Base-by-base conservation (phyloP, 139 green algal species). In the Chlorokybus atmophyticus region DNA sequence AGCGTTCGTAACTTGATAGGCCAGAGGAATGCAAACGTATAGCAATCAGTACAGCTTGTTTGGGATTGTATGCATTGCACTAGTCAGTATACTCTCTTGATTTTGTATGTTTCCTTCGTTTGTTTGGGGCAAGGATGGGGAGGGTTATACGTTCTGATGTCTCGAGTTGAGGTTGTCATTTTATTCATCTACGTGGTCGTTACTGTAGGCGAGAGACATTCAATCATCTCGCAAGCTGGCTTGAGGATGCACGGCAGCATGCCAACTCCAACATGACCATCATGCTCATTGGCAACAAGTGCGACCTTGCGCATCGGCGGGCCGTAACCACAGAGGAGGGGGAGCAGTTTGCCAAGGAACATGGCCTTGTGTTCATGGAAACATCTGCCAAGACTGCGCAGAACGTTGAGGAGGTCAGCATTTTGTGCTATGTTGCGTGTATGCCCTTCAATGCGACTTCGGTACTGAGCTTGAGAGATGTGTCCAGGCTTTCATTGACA, bases 201-300 rank as follows among this genome's bases (percentile, higher is more conserved):
- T 26, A 6, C 55, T 52, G 32, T 64, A 88, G 87, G 54, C 74
- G 92, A 14, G 92, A 99, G 55, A 98, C 90, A 3, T 97, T 96
- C 74, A 90, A 95, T 63, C 87, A 96, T 61, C 67, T 99, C 29
- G 83, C 90, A 1, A 89, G 75, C 62, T 99, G 92, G 92, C 76
- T 99, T 40, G 92, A 99, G 57, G 92, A 99, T 64, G 93, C 93
- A 4, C 72, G 90, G 38, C 89, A 96, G 75, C 92, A 99, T 63
- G 92, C 92, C 21, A 98, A 98, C 78, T 83, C 86, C 29, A 94
- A 95, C 78, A 98, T 99, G 92, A 98, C 90, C 41, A 96, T 99
- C 70, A 99, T 97, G 92, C 78, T 99, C 23, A 98, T 99, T 32
- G 92, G 92, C 40, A 99, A 99, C 81, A 99, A 99, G 77, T 79